These are phyloP conservation scores for Allium fistulosum DNA, from an alignment of 106 monocot genomes.

Conservation along the genomic window DNA sequence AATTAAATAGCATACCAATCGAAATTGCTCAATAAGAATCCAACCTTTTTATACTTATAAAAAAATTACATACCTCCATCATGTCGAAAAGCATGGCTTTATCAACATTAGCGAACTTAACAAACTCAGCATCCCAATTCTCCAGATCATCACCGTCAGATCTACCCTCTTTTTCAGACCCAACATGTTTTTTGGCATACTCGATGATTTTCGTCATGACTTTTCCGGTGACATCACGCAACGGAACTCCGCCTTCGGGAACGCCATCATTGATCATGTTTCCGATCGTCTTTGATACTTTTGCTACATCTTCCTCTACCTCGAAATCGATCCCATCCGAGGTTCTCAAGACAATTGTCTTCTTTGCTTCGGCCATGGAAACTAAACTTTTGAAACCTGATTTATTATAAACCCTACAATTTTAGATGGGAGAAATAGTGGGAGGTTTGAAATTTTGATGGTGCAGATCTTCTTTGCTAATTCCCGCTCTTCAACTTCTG, in stretches of 20 bases:
- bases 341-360: conserved; percentile 22
- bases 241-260: conserved; percentile 21
- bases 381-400: neutral
- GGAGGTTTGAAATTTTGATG: no score
- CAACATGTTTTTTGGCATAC: neutral
- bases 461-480: no score
- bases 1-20: no score
- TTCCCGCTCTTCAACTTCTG: no score
- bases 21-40: no score
- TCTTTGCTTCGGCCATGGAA: conserved; percentile 2
- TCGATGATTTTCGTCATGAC: conserved; percentile 12
- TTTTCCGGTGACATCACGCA: conserved; percentile 30
- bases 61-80: neutral
- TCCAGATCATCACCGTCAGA: neutral
- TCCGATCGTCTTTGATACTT: conserved; percentile 28
- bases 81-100: neutral
- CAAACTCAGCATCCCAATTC: neutral
- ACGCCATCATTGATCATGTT: conserved; percentile 46
- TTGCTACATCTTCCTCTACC: conserved; percentile 31
- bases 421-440: no score
- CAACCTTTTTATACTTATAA: no score
- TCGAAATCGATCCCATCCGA: conserved; percentile 34
- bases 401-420: neutral
- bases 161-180: neutral
- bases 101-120: neutral